phyloP scores from a whole-genome alignment of 495 filamentous ascomycete genomes.

The Penicillium bovifimosum region DNA sequence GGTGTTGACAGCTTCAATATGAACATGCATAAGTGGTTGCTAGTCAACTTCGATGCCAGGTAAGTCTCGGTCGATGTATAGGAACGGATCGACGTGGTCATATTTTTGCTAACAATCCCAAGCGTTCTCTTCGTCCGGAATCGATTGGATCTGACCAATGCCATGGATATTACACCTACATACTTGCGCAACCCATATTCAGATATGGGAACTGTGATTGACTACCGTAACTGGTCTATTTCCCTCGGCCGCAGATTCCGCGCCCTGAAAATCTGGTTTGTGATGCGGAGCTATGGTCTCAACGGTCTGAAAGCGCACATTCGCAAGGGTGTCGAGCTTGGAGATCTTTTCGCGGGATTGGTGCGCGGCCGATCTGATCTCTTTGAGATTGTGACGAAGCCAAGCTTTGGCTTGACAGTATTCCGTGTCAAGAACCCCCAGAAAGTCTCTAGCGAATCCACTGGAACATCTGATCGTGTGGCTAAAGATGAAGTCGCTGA shows the following conservation, averaged over 20 bases:
- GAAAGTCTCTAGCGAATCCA: slow-evolving; percentile 17
- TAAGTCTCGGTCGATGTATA: slow-evolving; percentile 12
- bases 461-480: slow-evolving; percentile 20
- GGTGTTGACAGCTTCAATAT: slow-evolving; percentile 83
- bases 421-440: slow-evolving; percentile 48
- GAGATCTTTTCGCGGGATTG: slow-evolving; percentile 60
- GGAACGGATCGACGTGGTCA: too few relatives aligned
- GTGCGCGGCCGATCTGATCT: slow-evolving; percentile 60
- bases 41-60: slow-evolving; percentile 90
- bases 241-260: slow-evolving; percentile 91
- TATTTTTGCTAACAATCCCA: not conserved
- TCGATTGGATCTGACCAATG: slow-evolving; percentile 66
- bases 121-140: slow-evolving; percentile 74
- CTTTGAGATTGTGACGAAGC: slow-evolving; percentile 70
- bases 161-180: slow-evolving; percentile 74
- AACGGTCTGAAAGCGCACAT: slow-evolving; percentile 72
- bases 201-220: slow-evolving; percentile 80
- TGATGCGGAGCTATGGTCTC: slow-evolving; percentile 80
- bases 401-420: slow-evolving; percentile 76
- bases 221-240: slow-evolving; percentile 98
- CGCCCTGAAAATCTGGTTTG: slow-evolving; percentile 94
- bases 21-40: slow-evolving; percentile 98
- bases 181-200: slow-evolving; percentile 79
- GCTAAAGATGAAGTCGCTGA: slow-evolving; percentile 52
- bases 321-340: slow-evolving; percentile 57